Evolutionary conservation across 2,329 filamentous ascomycete species (phyloP).

Genomic region (Apiospora koreana): DNA sequence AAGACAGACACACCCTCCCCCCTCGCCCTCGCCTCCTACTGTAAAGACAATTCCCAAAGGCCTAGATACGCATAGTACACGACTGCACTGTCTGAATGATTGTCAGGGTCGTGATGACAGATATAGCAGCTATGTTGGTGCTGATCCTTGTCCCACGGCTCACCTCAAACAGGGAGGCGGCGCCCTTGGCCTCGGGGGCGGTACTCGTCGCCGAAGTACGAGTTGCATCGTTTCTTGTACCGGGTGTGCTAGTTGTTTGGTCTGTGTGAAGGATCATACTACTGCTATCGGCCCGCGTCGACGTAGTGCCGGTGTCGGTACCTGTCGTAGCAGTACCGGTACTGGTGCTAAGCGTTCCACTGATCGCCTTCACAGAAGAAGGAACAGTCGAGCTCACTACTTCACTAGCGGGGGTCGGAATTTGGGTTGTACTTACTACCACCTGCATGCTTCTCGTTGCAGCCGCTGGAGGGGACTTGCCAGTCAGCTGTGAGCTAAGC

Average conservation of each 20-base stretch:
- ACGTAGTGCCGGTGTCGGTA: not conserved
- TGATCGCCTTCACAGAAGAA: not conserved
- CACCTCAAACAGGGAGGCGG: not conserved
- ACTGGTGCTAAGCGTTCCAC: not conserved
- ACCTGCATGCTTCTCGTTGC: not conserved
- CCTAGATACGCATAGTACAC: not conserved
- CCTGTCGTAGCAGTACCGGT: not conserved
- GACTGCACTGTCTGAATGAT: not conserved
- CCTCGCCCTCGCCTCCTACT: not conserved
- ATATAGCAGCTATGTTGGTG: not conserved
- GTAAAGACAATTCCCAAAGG: not conserved
- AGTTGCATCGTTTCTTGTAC: not conserved
- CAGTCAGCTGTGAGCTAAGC: not conserved
- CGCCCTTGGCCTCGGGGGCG: not conserved
- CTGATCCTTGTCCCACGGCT: not conserved
- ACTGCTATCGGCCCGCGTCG: not conserved
- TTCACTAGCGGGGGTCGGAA: not conserved
- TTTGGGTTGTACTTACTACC: not conserved
- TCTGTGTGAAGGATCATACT: not conserved
- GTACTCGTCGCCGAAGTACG: not conserved
- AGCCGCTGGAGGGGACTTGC: not conserved
- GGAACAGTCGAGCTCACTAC: not conserved
- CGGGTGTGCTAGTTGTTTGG: not conserved
- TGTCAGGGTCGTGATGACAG: not conserved
- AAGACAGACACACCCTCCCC: not conserved